Conservation (phyloP, 2,329 filamentous ascomycete species). For the Dactylonectria macrodidyma region DNA sequence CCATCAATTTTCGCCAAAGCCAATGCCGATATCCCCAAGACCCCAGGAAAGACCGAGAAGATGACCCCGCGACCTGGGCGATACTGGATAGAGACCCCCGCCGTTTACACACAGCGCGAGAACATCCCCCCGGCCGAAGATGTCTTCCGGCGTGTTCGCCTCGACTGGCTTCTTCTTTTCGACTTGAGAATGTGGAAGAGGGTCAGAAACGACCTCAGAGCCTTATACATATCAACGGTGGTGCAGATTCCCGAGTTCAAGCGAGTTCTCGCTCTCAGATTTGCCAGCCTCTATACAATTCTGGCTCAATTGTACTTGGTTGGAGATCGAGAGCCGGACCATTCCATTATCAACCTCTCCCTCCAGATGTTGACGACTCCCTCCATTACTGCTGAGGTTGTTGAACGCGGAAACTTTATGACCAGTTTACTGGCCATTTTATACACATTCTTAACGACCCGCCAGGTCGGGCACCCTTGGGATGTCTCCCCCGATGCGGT, state of each 20-base stretch:
- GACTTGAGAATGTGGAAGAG: slow-evolving; percentile 98
- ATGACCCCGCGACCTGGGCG: slow-evolving; percentile 75
- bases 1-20: slow-evolving; percentile 74
- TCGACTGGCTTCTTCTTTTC: slow-evolving; percentile 96
- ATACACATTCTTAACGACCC: slow-evolving; percentile 96
- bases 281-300: slow-evolving; percentile 94
- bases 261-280: slow-evolving; percentile 90
- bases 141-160: slow-evolving; percentile 87
- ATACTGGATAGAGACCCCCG: slow-evolving; percentile 90
- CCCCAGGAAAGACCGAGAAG: slow-evolving; percentile 72
- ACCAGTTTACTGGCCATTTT: slow-evolving; percentile 96
- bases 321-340: slow-evolving; percentile 95
- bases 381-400: slow-evolving; percentile 95
- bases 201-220: slow-evolving; percentile 88
- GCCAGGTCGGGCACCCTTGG: slow-evolving; percentile 94
- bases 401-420: slow-evolving; percentile 94
- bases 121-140: slow-evolving; percentile 84
- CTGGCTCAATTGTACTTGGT: slow-evolving; percentile 96
- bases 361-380: slow-evolving; percentile 97
- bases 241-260: slow-evolving; percentile 98
- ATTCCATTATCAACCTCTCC: slow-evolving; percentile 98
- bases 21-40: slow-evolving; percentile 84
- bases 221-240: slow-evolving; percentile 96
- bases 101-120: slow-evolving; percentile 74
- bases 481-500: slow-evolving; percentile 90